phyloP scores from a whole-genome alignment of 2,329 filamentous ascomycete genomes.

The Stagonosporopsis cucurbitacearum region DNA sequence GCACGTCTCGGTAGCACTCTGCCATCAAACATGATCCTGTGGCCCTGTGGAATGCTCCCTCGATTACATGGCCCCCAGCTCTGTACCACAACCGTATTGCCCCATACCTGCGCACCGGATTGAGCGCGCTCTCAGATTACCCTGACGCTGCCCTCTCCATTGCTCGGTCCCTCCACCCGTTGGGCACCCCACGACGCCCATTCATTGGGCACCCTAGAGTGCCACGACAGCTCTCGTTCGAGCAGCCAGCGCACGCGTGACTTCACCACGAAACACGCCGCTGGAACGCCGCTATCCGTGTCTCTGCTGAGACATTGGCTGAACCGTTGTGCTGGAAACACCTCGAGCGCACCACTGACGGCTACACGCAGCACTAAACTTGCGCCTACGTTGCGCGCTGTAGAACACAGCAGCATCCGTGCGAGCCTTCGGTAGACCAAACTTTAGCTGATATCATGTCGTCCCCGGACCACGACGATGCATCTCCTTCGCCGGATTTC shows the following conservation, averaged over 20 bases:
- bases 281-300: conserved; percentile 47
- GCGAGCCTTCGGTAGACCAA: conserved; percentile 31
- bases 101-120: conserved; percentile 51
- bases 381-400: conserved; percentile 44
- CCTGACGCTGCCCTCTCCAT: conserved; percentile 12
- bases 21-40: conserved; percentile 41
- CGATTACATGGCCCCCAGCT: conserved; percentile 47
- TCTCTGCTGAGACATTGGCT: conserved; percentile 44
- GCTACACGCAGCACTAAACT: conserved; percentile 50
- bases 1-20: conserved; percentile 40
- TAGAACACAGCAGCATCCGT: conserved; percentile 44
- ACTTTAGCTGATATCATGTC: conserved; percentile 54
- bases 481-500: conserved; percentile 56
- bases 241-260: conserved; percentile 51
- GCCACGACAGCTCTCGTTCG: conserved; percentile 46
- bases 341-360: conserved; percentile 47
- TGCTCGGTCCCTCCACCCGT: conserved; percentile 20
- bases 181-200: conserved; percentile 23
- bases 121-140: conserved; percentile 25
- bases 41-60: conserved; percentile 42
- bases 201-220: conserved; percentile 40
- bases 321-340: conserved; percentile 43
- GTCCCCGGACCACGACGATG: conserved; percentile 56
- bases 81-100: conserved; percentile 47
- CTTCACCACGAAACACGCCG: conserved; percentile 50